Conservation (phyloP, 495 filamentous ascomycete genomes). For the Hypoxylon subgilvum region DNA sequence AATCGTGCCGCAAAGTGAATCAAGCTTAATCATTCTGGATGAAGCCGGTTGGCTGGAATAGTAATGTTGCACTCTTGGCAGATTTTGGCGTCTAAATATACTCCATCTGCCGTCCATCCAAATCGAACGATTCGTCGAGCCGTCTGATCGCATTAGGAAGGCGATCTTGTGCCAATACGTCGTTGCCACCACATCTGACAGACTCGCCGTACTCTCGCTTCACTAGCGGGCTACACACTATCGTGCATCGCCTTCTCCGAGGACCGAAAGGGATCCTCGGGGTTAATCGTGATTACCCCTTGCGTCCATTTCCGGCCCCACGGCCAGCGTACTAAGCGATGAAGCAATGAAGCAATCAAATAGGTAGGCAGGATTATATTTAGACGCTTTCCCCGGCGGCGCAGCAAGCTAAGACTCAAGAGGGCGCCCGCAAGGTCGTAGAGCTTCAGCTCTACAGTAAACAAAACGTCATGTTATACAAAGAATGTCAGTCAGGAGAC, state of each 20-base stretch:
- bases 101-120: background rate
- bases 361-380: too few relatives aligned
- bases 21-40: too few relatives aligned
- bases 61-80: conserved; percentile 5
- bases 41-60: background rate
- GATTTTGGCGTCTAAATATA: conserved; percentile 13
- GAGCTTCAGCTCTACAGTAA: too few relatives aligned
- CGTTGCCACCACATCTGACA: conserved; percentile 13
- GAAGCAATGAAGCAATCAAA: too few relatives aligned
- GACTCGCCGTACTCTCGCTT: conserved; percentile 1
- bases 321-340: background rate
- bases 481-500: too few relatives aligned
- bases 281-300: too few relatives aligned
- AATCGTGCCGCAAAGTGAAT: too few relatives aligned
- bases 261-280: too few relatives aligned
- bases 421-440: background rate
- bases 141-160: conserved; percentile 2
- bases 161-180: background rate
- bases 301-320: background rate
- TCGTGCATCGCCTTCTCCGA: too few relatives aligned
- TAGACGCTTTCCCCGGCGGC: background rate
- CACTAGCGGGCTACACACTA: too few relatives aligned
- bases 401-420: background rate
- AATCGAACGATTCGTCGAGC: background rate
- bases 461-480: too few relatives aligned